Conservation (phyloP, 257 asterid genomes). For the Thymus mandschuricus region DNA sequence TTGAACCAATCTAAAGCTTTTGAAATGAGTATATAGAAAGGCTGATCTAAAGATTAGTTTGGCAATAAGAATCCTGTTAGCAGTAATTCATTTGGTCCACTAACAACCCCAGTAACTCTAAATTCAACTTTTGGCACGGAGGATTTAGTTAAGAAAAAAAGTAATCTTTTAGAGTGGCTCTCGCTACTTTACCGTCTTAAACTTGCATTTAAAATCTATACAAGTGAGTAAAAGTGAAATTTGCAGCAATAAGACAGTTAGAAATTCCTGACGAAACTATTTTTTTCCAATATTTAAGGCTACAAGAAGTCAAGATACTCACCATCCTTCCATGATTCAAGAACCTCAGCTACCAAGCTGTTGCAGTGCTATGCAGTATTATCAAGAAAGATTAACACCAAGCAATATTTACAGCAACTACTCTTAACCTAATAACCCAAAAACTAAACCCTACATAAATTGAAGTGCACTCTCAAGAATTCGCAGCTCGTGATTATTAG, state of each 20-base stretch:
- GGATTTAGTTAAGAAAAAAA: not conserved
- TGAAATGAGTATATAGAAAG: not conserved
- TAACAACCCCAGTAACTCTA: not conserved
- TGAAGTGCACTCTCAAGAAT: not conserved
- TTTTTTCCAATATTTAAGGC: constrained; percentile 1
- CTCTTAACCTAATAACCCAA: constrained; percentile 18
- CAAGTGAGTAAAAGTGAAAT: constrained; percentile 9
- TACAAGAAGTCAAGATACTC: not conserved
- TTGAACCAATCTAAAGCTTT: not conserved
- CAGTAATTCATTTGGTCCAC: not conserved
- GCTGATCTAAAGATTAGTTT: not conserved
- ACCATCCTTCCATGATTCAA: constrained; percentile 3
- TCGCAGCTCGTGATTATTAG: not conserved
- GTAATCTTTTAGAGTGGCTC: not conserved
- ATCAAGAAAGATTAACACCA: not conserved
- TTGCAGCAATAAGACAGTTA: not conserved
- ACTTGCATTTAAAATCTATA: not conserved
- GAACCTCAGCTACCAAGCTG: constrained; percentile 12
- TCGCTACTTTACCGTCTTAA: not conserved
- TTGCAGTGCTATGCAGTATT: not conserved
- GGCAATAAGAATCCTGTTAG: not conserved
- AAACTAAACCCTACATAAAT: not conserved
- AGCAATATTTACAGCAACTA: not conserved
- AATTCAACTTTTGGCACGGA: not conserved
- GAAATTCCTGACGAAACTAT: constrained; percentile 9